Evolutionary conservation across 1,284 basidiomycete genomes (phyloP).

Genomic region (Cryptococcus wingfieldii): DNA sequence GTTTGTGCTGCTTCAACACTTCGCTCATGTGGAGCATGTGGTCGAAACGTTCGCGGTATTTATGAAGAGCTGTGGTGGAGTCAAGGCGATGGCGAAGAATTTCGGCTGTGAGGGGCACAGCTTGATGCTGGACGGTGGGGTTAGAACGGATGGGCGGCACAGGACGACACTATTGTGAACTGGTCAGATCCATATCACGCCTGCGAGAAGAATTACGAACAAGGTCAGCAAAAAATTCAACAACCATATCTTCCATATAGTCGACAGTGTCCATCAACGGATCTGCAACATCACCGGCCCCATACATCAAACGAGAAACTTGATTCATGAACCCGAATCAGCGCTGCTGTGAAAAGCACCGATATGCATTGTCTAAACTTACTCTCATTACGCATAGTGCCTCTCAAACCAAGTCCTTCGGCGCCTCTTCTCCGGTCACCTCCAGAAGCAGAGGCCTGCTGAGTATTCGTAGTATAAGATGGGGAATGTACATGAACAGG

Average conservation of each 20-base stretch:
- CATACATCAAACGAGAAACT: slow-evolving; percentile 44
- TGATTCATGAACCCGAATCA: slow-evolving; percentile 6
- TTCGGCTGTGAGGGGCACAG: slow-evolving; percentile 27
- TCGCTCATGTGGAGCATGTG: slow-evolving; percentile 37
- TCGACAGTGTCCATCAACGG: slow-evolving; percentile 42
- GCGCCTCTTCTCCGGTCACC: slow-evolving; percentile 18
- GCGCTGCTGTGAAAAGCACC: not conserved
- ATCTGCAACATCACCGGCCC: slow-evolving; percentile 37
- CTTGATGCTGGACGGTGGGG: slow-evolving; percentile 10
- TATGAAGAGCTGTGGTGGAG: slow-evolving; percentile 23
- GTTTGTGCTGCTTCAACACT: slow-evolving; percentile 25
- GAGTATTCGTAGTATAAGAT: not conserved
- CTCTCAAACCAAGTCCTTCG: slow-evolving; percentile 25
- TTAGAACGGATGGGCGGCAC: slow-evolving; percentile 25
- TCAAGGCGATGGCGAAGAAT: slow-evolving; percentile 37
- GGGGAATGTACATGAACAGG: not conserved
- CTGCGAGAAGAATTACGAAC: slow-evolving; percentile 11
- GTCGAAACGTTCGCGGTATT: slow-evolving; percentile 43
- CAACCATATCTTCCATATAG: slow-evolving; percentile 42
- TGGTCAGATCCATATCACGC: not conserved
- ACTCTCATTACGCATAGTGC: slow-evolving; percentile 43
- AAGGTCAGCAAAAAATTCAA: slow-evolving; percentile 41
- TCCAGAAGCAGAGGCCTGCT: not conserved
- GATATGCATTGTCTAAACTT: slow-evolving; percentile 7
- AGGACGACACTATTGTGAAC: slow-evolving; percentile 29